Conservation (phyloP, 805 yeast genomes). For the Wickerhamomyces rabaulensis region DNA sequence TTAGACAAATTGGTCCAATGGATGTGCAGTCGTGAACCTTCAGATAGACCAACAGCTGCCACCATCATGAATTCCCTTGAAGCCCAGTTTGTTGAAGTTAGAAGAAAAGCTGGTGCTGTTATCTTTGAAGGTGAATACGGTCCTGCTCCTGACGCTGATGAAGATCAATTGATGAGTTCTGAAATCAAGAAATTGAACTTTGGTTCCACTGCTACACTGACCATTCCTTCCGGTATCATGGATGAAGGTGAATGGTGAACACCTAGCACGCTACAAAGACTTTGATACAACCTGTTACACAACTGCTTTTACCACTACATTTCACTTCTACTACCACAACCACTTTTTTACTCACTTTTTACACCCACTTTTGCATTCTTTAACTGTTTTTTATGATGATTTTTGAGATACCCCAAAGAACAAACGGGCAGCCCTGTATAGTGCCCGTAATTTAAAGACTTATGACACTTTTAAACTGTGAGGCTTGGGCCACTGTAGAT, state of each 20-base stretch:
- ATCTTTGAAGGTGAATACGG: slow-evolving; percentile 96
- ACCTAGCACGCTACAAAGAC: too few species aligned
- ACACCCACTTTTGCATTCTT: not conserved
- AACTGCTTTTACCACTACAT: not conserved
- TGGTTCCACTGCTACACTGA: slow-evolving; percentile 11
- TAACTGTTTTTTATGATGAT: not conserved
- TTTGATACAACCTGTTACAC: not conserved
- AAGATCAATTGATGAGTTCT: slow-evolving; percentile 17
- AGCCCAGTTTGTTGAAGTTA: slow-evolving; percentile 67
- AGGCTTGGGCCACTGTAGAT: too few species aligned
- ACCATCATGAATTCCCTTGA: slow-evolving; percentile 68
- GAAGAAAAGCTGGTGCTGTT: slow-evolving; percentile 88
- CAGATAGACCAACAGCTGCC: slow-evolving; percentile 72
- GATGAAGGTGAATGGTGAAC: slow-evolving; percentile 6
- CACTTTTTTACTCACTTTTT: not conserved
- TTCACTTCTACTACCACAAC: not conserved
- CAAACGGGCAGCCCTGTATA: not conserved
- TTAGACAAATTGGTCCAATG: slow-evolving; percentile 77
- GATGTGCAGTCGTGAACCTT: slow-evolving; percentile 87
- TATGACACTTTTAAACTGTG: not conserved
- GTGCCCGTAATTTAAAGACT: not conserved
- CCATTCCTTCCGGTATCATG: slow-evolving; percentile 18
- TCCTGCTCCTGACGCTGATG: slow-evolving; percentile 52
- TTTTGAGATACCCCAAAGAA: not conserved
- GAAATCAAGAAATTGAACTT: slow-evolving; percentile 19